Conservation (phyloP, 257 asterid species). For the Ilex asprella region DNA sequence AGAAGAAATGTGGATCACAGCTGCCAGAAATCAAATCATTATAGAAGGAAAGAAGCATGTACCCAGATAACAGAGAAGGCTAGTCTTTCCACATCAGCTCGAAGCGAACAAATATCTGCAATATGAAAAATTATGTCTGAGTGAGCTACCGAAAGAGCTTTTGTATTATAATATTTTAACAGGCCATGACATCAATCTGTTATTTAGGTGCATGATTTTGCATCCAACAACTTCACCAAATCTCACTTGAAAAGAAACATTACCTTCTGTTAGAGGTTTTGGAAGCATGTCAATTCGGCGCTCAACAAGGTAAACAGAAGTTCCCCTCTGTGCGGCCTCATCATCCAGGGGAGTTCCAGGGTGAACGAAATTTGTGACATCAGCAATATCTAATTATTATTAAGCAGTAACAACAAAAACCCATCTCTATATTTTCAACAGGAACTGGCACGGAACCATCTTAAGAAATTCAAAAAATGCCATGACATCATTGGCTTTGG, state of each 20-base stretch:
- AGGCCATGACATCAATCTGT: not conserved
- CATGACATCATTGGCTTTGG: too few species aligned
- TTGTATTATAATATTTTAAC: not conserved
- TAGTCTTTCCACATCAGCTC: slow-evolving; percentile 91
- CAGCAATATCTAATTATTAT: slow-evolving; percentile 78
- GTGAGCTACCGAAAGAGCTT: too few species aligned
- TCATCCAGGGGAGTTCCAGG: slow-evolving; percentile 92
- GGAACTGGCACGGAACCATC: too few species aligned
- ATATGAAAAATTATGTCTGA: slow-evolving; percentile 9
- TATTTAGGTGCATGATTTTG: not conserved
- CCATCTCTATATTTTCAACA: not conserved
- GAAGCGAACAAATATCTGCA: slow-evolving; percentile 93
- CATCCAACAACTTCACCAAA: not conserved
- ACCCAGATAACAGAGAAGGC: slow-evolving; percentile 99
- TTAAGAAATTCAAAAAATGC: too few species aligned
- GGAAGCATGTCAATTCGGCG: slow-evolving; percentile 99
- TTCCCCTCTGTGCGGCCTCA: slow-evolving; percentile 97
- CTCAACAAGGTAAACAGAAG: slow-evolving; percentile 98
- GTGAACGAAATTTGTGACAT: slow-evolving; percentile 93
- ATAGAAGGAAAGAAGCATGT: slow-evolving; percentile 15
- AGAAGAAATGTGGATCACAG: not conserved
- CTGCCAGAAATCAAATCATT: not conserved
- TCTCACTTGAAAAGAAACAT: not conserved
- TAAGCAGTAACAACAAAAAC: slow-evolving; percentile 35
- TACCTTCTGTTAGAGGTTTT: slow-evolving; percentile 98